These are phyloP conservation scores for Aspergillus homomorphus DNA, from an alignment of 495 filamentous ascomycete species.

Conservation along the genomic window DNA sequence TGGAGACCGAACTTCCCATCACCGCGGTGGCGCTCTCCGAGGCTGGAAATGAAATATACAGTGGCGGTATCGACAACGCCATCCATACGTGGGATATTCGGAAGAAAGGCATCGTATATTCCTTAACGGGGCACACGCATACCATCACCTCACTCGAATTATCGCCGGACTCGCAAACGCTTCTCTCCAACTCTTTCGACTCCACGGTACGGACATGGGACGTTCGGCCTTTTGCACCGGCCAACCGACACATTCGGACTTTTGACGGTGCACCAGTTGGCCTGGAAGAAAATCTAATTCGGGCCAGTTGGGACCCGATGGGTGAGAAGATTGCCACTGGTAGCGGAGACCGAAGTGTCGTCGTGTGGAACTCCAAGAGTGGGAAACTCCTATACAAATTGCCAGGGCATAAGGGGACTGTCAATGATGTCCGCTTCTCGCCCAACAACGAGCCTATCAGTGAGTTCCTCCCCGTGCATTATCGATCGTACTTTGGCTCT, in stretches of 20 bases:
- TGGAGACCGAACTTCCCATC: constrained; percentile 89
- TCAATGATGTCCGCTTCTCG: constrained; percentile 91
- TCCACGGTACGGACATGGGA: constrained; percentile 95
- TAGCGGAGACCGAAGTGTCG: constrained; percentile 83
- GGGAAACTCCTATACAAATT: constrained; percentile 91
- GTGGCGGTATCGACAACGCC: constrained; percentile 93
- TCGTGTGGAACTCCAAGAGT: constrained; percentile 81
- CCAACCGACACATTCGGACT: constrained; percentile 75
- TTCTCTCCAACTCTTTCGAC: constrained; percentile 92
- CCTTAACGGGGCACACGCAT: constrained; percentile 85
- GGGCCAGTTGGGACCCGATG: constrained; percentile 85
- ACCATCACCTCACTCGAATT: constrained; percentile 86
- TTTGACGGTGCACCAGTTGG: constrained; percentile 87
- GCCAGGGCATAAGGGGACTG: constrained; percentile 90
- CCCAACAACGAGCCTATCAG: constrained; percentile 80
- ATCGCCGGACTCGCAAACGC: constrained; percentile 85
- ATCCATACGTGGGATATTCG: constrained; percentile 97
- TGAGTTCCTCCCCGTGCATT: constrained; percentile 52
- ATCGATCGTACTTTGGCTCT: background rate
- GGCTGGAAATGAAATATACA: constrained; percentile 93
- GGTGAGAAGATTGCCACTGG: constrained; percentile 86
- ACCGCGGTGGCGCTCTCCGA: constrained; percentile 88
- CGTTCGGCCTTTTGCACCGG: constrained; percentile 88
- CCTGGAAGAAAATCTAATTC: constrained; percentile 87
- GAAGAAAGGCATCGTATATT: constrained; percentile 82